phyloP scores from a whole-genome alignment of 768 basidiomycete species.

The Psilocybe subaeruginosa region DNA sequence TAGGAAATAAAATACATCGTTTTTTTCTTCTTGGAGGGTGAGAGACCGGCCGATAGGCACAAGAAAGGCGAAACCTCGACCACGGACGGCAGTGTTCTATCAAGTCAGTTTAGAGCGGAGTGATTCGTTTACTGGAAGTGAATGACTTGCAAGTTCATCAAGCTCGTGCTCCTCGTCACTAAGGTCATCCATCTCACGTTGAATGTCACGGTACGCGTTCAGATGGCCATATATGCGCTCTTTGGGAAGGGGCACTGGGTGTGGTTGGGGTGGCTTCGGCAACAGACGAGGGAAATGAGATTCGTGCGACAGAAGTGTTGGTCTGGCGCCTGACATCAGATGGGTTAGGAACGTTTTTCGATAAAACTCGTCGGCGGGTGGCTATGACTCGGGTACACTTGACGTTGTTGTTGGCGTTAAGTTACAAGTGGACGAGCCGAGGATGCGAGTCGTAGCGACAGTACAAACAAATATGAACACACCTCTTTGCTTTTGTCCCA shows the following conservation, averaged over 20 bases:
- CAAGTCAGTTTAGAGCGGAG: conserved; percentile 7
- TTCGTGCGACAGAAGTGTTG: conserved; percentile 74
- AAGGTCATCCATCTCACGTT: conserved; percentile 80
- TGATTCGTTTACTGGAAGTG: not conserved
- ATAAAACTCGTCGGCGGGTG: no score
- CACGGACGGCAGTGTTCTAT: conserved; percentile 63
- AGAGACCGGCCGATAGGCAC: conserved; percentile 75
- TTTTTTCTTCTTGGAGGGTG: conserved; percentile 83
- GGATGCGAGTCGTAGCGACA: no score
- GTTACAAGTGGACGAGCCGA: no score
- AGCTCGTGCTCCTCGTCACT: conserved; percentile 84
- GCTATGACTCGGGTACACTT: no score
- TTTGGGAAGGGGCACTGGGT: conserved; percentile 60
- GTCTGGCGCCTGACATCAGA: conserved; percentile 54
- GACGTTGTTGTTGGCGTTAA: no score
- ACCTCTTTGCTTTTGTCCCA: no score
- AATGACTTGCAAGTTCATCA: conserved; percentile 65
- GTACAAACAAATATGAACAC: no score
- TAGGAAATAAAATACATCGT: conserved; percentile 56
- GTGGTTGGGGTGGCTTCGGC: conserved; percentile 66
- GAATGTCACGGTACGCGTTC: conserved; percentile 67
- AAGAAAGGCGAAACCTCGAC: conserved; percentile 67
- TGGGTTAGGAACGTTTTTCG: no score
- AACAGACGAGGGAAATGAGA: conserved; percentile 66
- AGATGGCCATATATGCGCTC: conserved; percentile 58